phyloP scores from a whole-genome alignment of 2,329 filamentous ascomycete genomes.

The Exophiala spinifera region DNA sequence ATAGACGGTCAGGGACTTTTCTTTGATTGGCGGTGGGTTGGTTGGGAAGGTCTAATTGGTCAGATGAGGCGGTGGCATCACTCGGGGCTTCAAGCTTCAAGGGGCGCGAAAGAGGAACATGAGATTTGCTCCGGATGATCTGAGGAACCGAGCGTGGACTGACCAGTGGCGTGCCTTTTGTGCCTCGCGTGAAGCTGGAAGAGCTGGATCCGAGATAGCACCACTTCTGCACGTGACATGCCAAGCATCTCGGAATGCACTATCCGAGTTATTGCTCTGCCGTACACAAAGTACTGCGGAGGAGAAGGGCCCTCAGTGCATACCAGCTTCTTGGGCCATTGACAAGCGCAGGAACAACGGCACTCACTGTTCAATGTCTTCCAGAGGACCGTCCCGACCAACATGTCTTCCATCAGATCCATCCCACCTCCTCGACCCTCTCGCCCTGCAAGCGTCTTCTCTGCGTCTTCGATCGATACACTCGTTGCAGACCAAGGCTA shows the following conservation, averaged over 20 bases:
- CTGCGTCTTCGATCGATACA: slow-evolving; percentile 51
- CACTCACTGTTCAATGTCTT: no score
- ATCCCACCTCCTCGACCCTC: slow-evolving; percentile 16
- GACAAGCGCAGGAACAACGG: no score
- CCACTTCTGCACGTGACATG: not conserved
- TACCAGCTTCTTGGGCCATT: slow-evolving; percentile 11
- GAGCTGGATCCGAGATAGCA: not conserved
- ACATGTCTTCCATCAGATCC: not conserved
- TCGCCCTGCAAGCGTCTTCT: slow-evolving; percentile 42
- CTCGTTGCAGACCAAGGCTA: slow-evolving; percentile 19
- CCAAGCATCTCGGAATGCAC: no score
- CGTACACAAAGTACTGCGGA: no score
- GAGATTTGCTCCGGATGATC: slow-evolving; percentile 1
- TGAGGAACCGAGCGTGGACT: slow-evolving; percentile 8
- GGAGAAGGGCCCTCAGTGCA: no score
- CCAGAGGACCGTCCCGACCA: not conserved
- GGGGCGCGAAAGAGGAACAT: slow-evolving; percentile 3
- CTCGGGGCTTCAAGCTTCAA: slow-evolving; percentile 12
- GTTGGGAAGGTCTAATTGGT: slow-evolving; percentile 20
- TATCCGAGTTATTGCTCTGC: slow-evolving; percentile 27
- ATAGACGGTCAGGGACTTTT: slow-evolving; percentile 5
- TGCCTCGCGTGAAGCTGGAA: not conserved
- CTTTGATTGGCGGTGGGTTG: slow-evolving; percentile 12
- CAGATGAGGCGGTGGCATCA: slow-evolving; percentile 19
- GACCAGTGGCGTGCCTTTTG: slow-evolving; percentile 15